A percentile compares a stretch with the other conserved stretches of the same genome.
These are phyloP conservation scores for Diaporthe aspalathi DNA, from an alignment of 2,329 filamentous ascomycete species.

Conservation along the genomic window DNA sequence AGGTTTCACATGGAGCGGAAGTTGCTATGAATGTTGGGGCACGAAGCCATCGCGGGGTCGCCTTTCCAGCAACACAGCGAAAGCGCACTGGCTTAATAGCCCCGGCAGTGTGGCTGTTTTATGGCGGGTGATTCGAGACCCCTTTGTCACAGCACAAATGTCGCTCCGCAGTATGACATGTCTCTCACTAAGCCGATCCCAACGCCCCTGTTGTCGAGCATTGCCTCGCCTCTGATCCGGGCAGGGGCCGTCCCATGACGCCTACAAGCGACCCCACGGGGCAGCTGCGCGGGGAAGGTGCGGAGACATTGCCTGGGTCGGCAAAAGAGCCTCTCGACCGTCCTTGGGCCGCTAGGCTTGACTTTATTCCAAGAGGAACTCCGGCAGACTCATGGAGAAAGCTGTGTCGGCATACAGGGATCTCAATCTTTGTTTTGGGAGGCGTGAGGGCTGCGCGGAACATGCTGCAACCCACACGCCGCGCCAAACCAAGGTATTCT, in stretches of 20 bases:
- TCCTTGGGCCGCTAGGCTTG: slow-evolving; percentile 29
- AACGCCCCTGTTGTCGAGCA: not conserved
- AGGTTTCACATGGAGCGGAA: not conserved
- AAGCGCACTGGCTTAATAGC: not conserved
- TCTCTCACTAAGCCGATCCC: slow-evolving; percentile 11
- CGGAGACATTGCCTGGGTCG: slow-evolving; percentile 16
- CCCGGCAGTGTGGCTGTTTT: not conserved
- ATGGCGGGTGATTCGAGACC: not conserved
- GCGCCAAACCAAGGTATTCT: too few species aligned
- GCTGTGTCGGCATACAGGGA: not conserved
- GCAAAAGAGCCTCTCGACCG: not conserved
- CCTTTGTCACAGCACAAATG: not conserved
- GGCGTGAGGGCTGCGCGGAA: too few species aligned
- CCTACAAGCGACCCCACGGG: not conserved
- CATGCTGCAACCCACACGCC: too few species aligned
- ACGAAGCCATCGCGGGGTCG: not conserved
- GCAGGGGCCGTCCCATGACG: slow-evolving; percentile 2
- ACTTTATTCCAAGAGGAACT: slow-evolving; percentile 24
- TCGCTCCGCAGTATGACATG: slow-evolving; percentile 16
- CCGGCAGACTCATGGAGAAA: not conserved
- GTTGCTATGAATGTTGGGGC: not conserved
- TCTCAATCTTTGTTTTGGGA: not conserved
- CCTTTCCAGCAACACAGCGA: not conserved
- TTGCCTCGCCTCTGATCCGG: slow-evolving; percentile 2
- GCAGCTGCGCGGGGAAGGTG: slow-evolving; percentile 31